Evolutionary conservation across 2,329 filamentous ascomycete genomes (phyloP).

Genomic region (Coleophoma eucalyptorum): DNA sequence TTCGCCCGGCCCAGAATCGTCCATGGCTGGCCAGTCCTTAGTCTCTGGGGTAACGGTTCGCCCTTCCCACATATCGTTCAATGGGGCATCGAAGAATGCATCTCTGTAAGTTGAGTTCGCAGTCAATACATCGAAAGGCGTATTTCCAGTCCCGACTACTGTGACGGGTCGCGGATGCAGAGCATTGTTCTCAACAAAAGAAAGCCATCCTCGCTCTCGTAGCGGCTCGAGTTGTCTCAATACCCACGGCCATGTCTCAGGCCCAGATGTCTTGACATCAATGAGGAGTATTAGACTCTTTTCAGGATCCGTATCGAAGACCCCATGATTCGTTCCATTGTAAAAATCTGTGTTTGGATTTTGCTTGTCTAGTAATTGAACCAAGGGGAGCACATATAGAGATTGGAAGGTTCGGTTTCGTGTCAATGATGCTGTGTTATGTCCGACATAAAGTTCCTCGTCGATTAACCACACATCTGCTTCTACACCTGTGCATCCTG

Average conservation of each 20-base stretch:
- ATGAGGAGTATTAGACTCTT: conserved; percentile 61
- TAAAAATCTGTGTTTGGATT: conserved; percentile 45
- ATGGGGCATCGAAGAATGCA: conserved; percentile 64
- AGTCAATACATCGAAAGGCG: conserved; percentile 52
- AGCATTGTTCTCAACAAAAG: conserved; percentile 44
- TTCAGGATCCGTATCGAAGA: conserved; percentile 49
- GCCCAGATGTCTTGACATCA: conserved; percentile 62
- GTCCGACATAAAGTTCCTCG: conserved; percentile 58
- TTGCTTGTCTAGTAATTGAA: conserved; percentile 50
- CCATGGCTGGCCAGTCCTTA: conserved; percentile 3
- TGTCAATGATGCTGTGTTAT: conserved; percentile 51
- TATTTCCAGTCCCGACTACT: conserved; percentile 64
- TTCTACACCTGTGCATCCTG: conserved; percentile 61
- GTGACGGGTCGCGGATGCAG: conserved; percentile 57
- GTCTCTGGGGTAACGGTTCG: conserved; percentile 1
- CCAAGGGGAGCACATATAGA: conserved; percentile 62
- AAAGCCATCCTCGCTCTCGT: conserved; percentile 53
- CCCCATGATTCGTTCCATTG: conserved; percentile 42
- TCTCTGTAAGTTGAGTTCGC: conserved; percentile 52
- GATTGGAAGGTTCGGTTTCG: conserved; percentile 52
- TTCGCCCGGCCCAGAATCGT: conserved; percentile 8
- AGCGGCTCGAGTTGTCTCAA: conserved; percentile 54
- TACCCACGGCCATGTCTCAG: conserved; percentile 48
- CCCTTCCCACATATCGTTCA: conserved; percentile 38
- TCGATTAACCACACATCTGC: conserved; percentile 65